Evolutionary conservation across 805 yeast genomes (phyloP), one percentile per base, ranked within the genome.

Genomic region (Wickerhamomyces mucosus): DNA sequence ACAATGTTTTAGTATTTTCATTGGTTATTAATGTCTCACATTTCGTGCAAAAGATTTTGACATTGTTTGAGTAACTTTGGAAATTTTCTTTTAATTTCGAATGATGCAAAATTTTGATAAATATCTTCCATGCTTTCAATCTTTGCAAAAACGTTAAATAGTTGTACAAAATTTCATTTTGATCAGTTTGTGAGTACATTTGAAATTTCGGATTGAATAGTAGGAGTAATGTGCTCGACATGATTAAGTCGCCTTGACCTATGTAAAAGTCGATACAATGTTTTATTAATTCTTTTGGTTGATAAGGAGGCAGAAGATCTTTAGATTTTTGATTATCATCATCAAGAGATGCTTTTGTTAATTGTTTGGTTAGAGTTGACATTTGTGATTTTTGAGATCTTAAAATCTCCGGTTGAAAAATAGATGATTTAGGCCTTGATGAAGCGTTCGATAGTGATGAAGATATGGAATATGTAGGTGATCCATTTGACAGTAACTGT

Each of bases 11-110:
- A 4, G 75, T 60, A 6, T 46, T 42, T 40, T 78, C 86, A 51
- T 80, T 79, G 8, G 70, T 50, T 7, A 81, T 57, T n/a, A 77
- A 56, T 30, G 66, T 61, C 13, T 67, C 62, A 50, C 94, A 81
- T 45, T 60, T 58, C 18, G 69, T 67, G 50, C 92, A 81, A 42
- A 69, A 77, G 15, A 76, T 62, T 34, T 75, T 62, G 3, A 75
- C 53, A 1, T 67, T 53, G 0, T 41, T 41, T 2, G 39, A 29
- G 38, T 39, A 29, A 9, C 43, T 53, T 19, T 45, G 47, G 18
- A 50, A 40, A 5, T 14, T 16, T 23, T 23, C 26, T n/a, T 15
- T 23, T 13, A 23, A 11, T 16, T 48, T 64, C 4, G 66, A 54
- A 15, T 50, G 51, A 28, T 73, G 68, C 25, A 75, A 51, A 7